phyloP scores from a whole-genome alignment of 805 yeast species.

The Lachancea thermotolerans region DNA sequence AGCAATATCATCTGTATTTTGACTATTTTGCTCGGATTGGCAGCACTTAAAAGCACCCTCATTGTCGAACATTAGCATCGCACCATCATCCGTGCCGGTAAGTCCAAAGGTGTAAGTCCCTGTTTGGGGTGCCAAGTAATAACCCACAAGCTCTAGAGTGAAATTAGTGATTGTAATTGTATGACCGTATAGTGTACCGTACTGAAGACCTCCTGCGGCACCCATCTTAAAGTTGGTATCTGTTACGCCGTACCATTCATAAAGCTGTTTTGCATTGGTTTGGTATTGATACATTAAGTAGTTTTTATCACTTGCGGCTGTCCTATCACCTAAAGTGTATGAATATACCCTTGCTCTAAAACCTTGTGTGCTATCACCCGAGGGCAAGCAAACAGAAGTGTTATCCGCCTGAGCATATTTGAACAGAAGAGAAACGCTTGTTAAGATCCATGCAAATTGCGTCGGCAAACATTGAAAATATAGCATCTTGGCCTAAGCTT shows the following conservation, averaged over 20 bases:
- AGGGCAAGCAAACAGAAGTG: background rate
- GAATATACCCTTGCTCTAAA: slow-evolving; percentile 1
- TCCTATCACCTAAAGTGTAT: background rate
- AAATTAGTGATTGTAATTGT: slow-evolving; percentile 17
- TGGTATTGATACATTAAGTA: slow-evolving; percentile 1
- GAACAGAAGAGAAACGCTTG: background rate
- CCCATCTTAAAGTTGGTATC: slow-evolving; percentile 1
- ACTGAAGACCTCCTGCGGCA: background rate
- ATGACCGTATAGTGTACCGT: slow-evolving; percentile 7
- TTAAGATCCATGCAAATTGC: background rate
- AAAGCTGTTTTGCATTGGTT: background rate
- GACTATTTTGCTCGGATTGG: slow-evolving; percentile 8
- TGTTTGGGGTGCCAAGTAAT: slow-evolving; percentile 21
- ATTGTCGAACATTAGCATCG: slow-evolving; percentile 26
- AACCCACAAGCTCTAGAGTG: slow-evolving; percentile 22
- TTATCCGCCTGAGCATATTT: background rate
- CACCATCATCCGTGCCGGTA: slow-evolving; percentile 28
- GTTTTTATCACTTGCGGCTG: background rate
- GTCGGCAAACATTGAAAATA: background rate
- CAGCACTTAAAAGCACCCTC: slow-evolving; percentile 32
- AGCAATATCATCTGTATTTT: slow-evolving; percentile 2
- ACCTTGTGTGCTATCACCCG: background rate
- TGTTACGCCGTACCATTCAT: slow-evolving; percentile 1
- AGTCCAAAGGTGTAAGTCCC: slow-evolving; percentile 27
- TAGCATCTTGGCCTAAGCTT: background rate